Evolutionary conservation across 441 rosid species (phyloP), one percentile per base, ranked within the genome.

Genomic region (Metrosideros polymorpha): DNA sequence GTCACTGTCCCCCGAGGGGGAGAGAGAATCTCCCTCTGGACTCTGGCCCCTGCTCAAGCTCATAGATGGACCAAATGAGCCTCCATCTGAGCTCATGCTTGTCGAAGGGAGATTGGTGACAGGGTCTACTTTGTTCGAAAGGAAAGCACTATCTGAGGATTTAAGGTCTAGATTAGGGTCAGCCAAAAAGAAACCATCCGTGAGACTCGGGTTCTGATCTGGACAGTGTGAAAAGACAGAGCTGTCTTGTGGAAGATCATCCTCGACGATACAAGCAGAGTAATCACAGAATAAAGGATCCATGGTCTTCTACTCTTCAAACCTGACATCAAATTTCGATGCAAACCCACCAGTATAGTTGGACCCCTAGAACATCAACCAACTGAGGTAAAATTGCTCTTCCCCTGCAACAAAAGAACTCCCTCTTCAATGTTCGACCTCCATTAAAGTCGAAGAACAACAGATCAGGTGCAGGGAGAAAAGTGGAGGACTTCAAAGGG

Each of bases 1-100:
- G 59, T 90, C 93, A 87, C 89, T 66, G 25, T 90, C 95, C 86
- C 90, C 94, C 10, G 94, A 91, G 82, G 92, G 87, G 35, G 92
- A 91, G n/a, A 88, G 84, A 49, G 91, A 88, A 52, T 86, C 94
- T 85, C 86, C 92, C 61, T 86, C 92, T 9, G 12, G 12, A 82
- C 53, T n/a, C 43, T 12, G n/a, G 51, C 12, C 59, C 0, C 85
- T 87, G 63, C 88, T 90, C 92, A 84, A 79, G 30, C 84, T 86
- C 17, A 87, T n/a, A n/a, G 91, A 86, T 56, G 85, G 86, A 53
- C 84, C 87, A 43, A 82, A 90, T 25, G 83, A 61, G 50, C 59
- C 57, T 59, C 84, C 89, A 45, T 82, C 86, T 10, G 59, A 56
- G 27, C 75, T 85, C 76, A 57, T 6, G 9, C 32, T 84, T 42